These are phyloP conservation scores for Mesembryanthemum crystallinum DNA, from an alignment of 148 eudicot genomes.

Conservation along the genomic window DNA sequence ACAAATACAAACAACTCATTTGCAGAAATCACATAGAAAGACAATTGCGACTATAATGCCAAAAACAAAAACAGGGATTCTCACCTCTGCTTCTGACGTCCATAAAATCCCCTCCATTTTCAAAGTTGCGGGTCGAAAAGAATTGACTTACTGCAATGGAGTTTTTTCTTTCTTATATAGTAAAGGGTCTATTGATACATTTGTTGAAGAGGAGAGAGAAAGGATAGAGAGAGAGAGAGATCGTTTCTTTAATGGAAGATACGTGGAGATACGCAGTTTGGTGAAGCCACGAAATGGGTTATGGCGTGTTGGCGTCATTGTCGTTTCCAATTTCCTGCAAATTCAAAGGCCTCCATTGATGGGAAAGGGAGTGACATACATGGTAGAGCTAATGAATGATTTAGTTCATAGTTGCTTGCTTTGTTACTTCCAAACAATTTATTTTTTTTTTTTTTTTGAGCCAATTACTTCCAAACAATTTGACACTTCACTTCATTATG, in stretches of 20 bases:
- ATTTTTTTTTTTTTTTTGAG: no score
- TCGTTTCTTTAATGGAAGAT: no score
- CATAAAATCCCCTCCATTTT: slow-evolving; percentile 52
- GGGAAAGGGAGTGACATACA: background rate
- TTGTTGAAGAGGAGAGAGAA: background rate
- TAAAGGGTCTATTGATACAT: background rate
- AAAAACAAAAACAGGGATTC: background rate
- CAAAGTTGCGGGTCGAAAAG: background rate
- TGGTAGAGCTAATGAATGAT: background rate
- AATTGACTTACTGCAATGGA: background rate
- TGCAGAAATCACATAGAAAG: background rate
- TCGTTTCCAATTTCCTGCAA: background rate
- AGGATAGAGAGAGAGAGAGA: background rate
- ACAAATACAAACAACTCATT: slow-evolving; percentile 1
- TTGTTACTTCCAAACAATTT: no score
- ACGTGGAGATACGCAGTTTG: background rate
- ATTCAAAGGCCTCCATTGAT: background rate
- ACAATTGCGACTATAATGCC: background rate
- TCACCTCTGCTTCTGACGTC: slow-evolving; percentile 71
- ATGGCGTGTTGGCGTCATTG: background rate
- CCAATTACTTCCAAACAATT: background rate
- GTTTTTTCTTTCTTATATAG: background rate
- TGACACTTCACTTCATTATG: background rate
- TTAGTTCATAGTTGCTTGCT: background rate
- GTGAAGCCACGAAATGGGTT: background rate